Percentiles rank a stretch among this genome's conserved stretches.
Conservation (phyloP, 768 basidiomycete species). For the Mycena haematopus region DNA sequence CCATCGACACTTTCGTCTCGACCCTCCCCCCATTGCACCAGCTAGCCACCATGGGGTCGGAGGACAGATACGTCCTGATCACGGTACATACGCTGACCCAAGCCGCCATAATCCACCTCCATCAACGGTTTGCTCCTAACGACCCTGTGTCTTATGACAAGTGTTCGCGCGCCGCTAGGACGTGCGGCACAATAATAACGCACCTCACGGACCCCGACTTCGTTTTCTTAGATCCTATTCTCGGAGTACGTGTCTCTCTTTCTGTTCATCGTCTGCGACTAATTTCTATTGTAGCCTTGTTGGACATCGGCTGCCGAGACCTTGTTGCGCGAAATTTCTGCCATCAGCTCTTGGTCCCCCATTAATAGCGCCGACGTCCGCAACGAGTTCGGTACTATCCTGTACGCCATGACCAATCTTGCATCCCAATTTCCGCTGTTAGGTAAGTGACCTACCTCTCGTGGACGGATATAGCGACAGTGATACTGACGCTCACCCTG, state of each 20-base stretch:
- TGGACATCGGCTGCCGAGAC: conserved; percentile 76
- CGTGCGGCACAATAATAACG: conserved; percentile 65
- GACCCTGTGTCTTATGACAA: conserved; percentile 69
- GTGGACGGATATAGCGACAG: background rate
- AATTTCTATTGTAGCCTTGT: conserved; percentile 55
- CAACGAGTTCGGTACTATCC: conserved; percentile 63
- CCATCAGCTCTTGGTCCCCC: conserved; percentile 69
- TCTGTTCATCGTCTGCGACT: conserved; percentile 21
- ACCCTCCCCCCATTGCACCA: conserved; percentile 72
- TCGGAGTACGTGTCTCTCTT: conserved; percentile 60
- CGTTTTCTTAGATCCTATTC: conserved; percentile 77
- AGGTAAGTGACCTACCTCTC: conserved; percentile 32
- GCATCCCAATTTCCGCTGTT: conserved; percentile 67
- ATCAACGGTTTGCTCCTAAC: conserved; percentile 64
- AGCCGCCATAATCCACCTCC: conserved; percentile 68
- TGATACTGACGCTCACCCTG: background rate
- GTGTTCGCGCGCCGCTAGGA: conserved; percentile 67
- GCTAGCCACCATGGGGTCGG: conserved; percentile 57
- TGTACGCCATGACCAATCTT: conserved; percentile 70
- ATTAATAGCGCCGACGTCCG: conserved; percentile 63
- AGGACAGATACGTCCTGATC: conserved; percentile 66
- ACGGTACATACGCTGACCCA: conserved; percentile 71
- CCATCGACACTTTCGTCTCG: conserved; percentile 66
- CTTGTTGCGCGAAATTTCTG: conserved; percentile 68
- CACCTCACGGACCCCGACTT: conserved; percentile 69